Percentiles rank a stretch among this genome's conserved stretches.
Conservation (phyloP, 73 alveolate genomes). For the Uronychia binucleata region DNA sequence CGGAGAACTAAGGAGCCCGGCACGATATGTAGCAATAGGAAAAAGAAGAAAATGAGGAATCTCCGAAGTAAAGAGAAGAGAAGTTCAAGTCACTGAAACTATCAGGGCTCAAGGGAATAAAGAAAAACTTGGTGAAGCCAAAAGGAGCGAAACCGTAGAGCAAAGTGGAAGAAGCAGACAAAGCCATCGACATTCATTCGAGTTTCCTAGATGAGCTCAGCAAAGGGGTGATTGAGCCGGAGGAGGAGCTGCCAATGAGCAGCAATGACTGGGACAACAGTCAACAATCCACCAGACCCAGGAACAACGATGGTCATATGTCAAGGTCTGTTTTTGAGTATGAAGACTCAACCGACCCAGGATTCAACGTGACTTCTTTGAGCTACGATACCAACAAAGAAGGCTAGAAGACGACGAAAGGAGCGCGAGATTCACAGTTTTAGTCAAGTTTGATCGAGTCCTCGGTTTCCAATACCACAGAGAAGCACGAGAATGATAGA, state of each 20-base stretch:
- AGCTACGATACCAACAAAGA: not conserved
- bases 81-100: not conserved
- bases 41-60: not conserved
- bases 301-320: not conserved
- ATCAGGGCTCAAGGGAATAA: not conserved
- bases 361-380: not conserved
- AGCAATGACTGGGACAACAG: not conserved
- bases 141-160: not conserved
- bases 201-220: not conserved
- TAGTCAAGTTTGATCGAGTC: too few relatives aligned
- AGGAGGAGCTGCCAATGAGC: not conserved
- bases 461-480: too few relatives aligned
- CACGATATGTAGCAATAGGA: not conserved
- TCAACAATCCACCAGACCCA: not conserved
- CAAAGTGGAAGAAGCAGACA: not conserved
- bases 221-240: not conserved
- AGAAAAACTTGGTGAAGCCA: not conserved
- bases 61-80: not conserved
- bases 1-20: not conserved
- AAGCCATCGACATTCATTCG: not conserved
- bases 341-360: not conserved
- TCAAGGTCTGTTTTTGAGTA: not conserved
- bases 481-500: too few relatives aligned
- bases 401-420: not conserved
- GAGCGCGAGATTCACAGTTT: too few relatives aligned